phyloP scores from a whole-genome alignment of 768 basidiomycete species.

The Fistulinella prunicolor region DNA sequence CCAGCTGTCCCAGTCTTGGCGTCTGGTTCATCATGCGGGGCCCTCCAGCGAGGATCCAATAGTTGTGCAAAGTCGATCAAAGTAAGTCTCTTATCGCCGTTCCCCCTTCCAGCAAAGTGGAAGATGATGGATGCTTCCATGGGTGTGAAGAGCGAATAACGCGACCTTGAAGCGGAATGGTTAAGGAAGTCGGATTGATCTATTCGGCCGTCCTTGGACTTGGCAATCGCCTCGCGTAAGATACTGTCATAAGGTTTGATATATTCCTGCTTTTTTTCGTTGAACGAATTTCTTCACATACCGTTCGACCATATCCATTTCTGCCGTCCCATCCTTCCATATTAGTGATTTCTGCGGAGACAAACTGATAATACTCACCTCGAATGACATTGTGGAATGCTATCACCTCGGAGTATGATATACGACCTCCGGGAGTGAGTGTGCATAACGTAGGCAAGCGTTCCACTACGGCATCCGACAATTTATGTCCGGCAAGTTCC shows the following conservation, averaged over 20 bases:
- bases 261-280: background rate
- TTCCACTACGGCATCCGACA: slow-evolving; percentile 91
- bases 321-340: slow-evolving; percentile 28
- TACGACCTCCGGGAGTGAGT: slow-evolving; percentile 81
- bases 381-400: slow-evolving; percentile 96
- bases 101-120: slow-evolving; percentile 91
- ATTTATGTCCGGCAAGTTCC: slow-evolving; percentile 97
- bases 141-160: slow-evolving; percentile 94
- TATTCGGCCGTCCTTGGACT: slow-evolving; percentile 93
- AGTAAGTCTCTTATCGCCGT: slow-evolving; percentile 65
- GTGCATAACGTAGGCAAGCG: slow-evolving; percentile 90
- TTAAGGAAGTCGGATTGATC: slow-evolving; percentile 95
- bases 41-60: slow-evolving; percentile 84
- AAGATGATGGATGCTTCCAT: slow-evolving; percentile 99
- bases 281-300: slow-evolving; percentile 22
- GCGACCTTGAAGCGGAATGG: slow-evolving; percentile 78
- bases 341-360: slow-evolving; percentile 4
- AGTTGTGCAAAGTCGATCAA: slow-evolving; percentile 90
- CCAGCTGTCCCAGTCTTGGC: slow-evolving; percentile 28
- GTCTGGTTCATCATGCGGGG: slow-evolving; percentile 57
- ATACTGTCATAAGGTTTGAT: slow-evolving; percentile 45
- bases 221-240: slow-evolving; percentile 84
- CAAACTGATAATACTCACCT: slow-evolving; percentile 47
- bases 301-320: slow-evolving; percentile 98
- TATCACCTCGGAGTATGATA: slow-evolving; percentile 94